Conservation (phyloP, 345 rosid species). For the Ailanthus altissimus region DNA sequence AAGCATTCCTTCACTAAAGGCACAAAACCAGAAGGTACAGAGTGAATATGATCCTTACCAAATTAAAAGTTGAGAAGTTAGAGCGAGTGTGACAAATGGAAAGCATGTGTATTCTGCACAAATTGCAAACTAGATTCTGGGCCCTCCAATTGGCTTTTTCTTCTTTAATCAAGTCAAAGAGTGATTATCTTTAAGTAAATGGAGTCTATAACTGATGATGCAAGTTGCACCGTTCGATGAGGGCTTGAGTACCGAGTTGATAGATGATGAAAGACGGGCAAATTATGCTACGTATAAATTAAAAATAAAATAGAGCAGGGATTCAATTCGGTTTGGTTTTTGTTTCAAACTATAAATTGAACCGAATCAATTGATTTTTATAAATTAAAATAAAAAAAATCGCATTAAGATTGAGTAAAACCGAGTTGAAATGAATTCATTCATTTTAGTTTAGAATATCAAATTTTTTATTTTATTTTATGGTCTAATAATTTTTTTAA, state of each 20-base stretch:
- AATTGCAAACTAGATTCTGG: not conserved
- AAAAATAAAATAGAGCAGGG: not conserved
- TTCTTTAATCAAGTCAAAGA: not conserved
- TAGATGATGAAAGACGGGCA: not conserved
- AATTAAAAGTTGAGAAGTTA: not conserved
- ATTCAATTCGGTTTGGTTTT: not conserved
- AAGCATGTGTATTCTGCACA: not conserved
- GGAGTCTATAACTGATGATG: not conserved
- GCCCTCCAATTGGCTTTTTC: not conserved
- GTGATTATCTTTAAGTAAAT: not conserved
- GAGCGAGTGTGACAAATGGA: not conserved
- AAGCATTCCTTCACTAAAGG: constrained; percentile 17
- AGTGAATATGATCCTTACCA: constrained; percentile 1
- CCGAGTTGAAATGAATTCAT: too few relatives aligned
- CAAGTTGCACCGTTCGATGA: not conserved
- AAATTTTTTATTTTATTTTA: too few relatives aligned
- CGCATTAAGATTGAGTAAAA: too few relatives aligned
- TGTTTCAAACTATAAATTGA: not conserved
- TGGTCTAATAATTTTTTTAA: too few relatives aligned
- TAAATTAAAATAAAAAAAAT: too few relatives aligned
- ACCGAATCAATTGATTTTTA: too few relatives aligned
- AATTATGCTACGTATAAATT: not conserved
- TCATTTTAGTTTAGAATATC: too few relatives aligned
- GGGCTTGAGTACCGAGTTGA: not conserved
- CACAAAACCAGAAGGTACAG: constrained; percentile 19